Conservation (phyloP, 805 yeast genomes). For the Yarrowia sp. region DNA sequence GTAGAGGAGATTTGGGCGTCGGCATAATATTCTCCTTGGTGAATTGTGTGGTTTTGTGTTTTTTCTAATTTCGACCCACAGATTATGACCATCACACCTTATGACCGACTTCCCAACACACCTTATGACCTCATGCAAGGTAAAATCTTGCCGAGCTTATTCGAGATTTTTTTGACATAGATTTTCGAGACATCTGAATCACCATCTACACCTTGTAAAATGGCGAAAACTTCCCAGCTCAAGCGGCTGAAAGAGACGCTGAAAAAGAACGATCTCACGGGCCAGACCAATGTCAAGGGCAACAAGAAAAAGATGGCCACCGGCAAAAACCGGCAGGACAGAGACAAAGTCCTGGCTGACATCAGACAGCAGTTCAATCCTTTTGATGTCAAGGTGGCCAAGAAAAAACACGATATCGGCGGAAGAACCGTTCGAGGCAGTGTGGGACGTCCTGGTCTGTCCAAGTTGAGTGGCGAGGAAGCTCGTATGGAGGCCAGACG, state of each 20-base stretch:
- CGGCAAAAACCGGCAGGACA: slow-evolving; percentile 51
- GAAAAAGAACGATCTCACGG: slow-evolving; percentile 77
- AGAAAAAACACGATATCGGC: slow-evolving; percentile 51
- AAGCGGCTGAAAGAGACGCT: slow-evolving; percentile 76
- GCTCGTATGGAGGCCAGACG: slow-evolving; percentile 47
- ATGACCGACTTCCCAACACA: not conserved
- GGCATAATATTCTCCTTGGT: not conserved
- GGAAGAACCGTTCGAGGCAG: slow-evolving; percentile 47
- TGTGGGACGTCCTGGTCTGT: slow-evolving; percentile 60
- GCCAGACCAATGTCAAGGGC: slow-evolving; percentile 59
- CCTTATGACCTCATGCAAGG: slow-evolving; percentile 14
- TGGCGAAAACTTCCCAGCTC: slow-evolving; percentile 49
- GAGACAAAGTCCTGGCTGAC: slow-evolving; percentile 49
- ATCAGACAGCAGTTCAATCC: slow-evolving; percentile 87
- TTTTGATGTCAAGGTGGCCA: slow-evolving; percentile 72
- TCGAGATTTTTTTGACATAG: not conserved
- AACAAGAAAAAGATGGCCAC: slow-evolving; percentile 46
- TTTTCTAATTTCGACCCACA: not conserved
- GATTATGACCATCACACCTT: not conserved
- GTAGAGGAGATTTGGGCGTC: too few species aligned
- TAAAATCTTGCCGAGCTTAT: not conserved
- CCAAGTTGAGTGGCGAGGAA: slow-evolving; percentile 45
- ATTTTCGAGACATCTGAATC: too few species aligned
- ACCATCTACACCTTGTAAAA: not conserved
- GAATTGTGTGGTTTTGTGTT: not conserved